Conservation (phyloP, 176 grass and related monocot species). For the Rhynchospora pubera region DNA sequence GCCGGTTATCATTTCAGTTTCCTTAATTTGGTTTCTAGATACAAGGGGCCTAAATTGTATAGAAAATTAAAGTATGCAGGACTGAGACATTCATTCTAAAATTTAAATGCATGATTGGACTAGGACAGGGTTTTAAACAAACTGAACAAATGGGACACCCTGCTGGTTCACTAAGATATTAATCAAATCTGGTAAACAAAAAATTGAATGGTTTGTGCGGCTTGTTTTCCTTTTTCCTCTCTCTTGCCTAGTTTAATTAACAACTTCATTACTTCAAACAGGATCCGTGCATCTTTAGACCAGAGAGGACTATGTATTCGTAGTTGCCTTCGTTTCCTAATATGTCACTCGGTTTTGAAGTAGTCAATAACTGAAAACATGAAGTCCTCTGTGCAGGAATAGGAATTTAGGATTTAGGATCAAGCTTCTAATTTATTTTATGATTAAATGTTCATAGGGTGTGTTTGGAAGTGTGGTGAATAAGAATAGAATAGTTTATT, state of each 20-base stretch:
- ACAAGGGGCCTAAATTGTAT: not conserved
- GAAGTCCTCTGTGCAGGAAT: not conserved
- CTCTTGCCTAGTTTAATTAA: not conserved
- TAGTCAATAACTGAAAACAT: not conserved
- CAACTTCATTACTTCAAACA: not conserved
- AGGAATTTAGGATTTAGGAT: too few species aligned
- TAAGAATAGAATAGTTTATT: too few species aligned
- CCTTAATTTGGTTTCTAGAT: not conserved
- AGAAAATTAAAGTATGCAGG: not conserved
- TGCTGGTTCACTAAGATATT: not conserved
- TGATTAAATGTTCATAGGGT: too few species aligned
- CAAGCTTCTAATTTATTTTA: too few species aligned
- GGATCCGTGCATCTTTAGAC: not conserved
- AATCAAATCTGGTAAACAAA: too few species aligned
- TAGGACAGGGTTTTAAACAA: not conserved
- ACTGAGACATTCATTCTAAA: not conserved
- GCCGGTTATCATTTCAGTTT: not conserved
- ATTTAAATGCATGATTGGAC: not conserved
- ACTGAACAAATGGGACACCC: not conserved
- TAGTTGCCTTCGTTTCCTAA: not conserved
- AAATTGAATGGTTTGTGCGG: not conserved
- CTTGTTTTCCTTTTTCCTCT: not conserved
- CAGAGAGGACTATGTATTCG: not conserved
- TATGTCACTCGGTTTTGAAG: not conserved
- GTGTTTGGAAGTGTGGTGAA: too few species aligned